Conservation (phyloP, 805 yeast species). For the Wickerhamomyces pijperi region DNA sequence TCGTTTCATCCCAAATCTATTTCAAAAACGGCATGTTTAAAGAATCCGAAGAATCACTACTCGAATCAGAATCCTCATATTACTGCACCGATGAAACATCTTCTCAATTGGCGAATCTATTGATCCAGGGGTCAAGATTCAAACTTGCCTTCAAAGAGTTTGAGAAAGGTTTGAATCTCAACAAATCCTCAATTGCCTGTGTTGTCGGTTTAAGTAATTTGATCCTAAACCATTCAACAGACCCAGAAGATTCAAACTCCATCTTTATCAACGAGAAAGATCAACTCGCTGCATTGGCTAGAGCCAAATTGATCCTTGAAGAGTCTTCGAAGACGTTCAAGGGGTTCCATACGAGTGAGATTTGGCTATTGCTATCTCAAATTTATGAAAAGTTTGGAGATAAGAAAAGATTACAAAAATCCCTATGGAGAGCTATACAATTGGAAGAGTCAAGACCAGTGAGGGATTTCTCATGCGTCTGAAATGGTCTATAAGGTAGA, state of each 20-base stretch:
- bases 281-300: slow-evolving; percentile 41
- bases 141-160: slow-evolving; percentile 46
- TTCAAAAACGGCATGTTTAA: slow-evolving; percentile 37
- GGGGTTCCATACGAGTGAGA: slow-evolving; percentile 40
- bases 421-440: slow-evolving; percentile 55
- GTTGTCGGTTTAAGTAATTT: slow-evolving; percentile 12
- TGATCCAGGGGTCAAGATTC: slow-evolving; percentile 23
- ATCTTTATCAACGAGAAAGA: slow-evolving; percentile 46
- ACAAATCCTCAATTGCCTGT: slow-evolving; percentile 6
- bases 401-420: slow-evolving; percentile 31
- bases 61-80: slow-evolving; percentile 50
- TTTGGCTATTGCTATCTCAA: slow-evolving; percentile 58
- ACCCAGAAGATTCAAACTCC: neutral
- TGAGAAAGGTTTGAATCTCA: slow-evolving; percentile 31
- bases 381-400: slow-evolving; percentile 53
- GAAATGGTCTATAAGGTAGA: too few species aligned
- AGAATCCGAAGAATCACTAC: slow-evolving; percentile 62
- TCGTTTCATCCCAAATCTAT: slow-evolving; percentile 61
- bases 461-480: slow-evolving; percentile 15
- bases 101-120: slow-evolving; percentile 27
- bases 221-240: slow-evolving; percentile 5
- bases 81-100: slow-evolving; percentile 37
- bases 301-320: slow-evolving; percentile 27
- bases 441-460: slow-evolving; percentile 54
- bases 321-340: slow-evolving; percentile 24